Conservation (phyloP, 306 rosid species). For the Luffa acutangula region DNA sequence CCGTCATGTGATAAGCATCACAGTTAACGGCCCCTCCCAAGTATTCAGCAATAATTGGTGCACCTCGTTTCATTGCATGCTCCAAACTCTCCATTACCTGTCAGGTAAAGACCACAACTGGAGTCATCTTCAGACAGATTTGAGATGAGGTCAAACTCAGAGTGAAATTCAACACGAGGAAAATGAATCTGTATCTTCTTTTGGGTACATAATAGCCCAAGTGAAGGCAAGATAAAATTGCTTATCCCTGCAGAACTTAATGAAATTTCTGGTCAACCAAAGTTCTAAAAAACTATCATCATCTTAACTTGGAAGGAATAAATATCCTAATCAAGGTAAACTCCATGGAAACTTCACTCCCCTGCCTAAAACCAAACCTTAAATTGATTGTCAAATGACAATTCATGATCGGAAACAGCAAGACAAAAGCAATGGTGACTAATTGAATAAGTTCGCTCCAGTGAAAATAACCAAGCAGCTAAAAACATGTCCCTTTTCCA, state of each 20-base stretch:
- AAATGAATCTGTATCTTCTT: not conserved
- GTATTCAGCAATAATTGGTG: conserved; percentile 86
- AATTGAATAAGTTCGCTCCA: not conserved
- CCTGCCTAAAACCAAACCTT: not conserved
- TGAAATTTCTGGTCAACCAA: not conserved
- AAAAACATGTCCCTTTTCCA: not conserved
- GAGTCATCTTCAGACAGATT: not conserved
- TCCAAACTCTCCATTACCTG: conserved; percentile 97
- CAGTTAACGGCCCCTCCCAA: conserved; percentile 97
- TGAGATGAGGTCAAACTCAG: not conserved
- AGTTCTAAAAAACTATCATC: not conserved
- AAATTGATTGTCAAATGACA: not conserved
- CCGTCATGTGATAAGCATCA: conserved; percentile 98
- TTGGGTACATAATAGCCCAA: not conserved
- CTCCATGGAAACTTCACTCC: not conserved
- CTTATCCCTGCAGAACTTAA: not conserved
- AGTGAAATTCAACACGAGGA: not conserved
- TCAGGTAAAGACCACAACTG: conserved; percentile 3
- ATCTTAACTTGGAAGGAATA: not conserved
- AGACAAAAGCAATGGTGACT: not conserved
- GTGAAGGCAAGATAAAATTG: not conserved
- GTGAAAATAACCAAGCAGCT: not conserved
- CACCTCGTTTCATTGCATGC: conserved; percentile 95
- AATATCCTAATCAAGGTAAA: not conserved
- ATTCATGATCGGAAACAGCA: not conserved